Percentiles rank a stretch among this genome's conserved stretches.
Evolutionary conservation across 306 rosid species (phyloP).

Genomic region (Oxytropis ochrocephala): DNA sequence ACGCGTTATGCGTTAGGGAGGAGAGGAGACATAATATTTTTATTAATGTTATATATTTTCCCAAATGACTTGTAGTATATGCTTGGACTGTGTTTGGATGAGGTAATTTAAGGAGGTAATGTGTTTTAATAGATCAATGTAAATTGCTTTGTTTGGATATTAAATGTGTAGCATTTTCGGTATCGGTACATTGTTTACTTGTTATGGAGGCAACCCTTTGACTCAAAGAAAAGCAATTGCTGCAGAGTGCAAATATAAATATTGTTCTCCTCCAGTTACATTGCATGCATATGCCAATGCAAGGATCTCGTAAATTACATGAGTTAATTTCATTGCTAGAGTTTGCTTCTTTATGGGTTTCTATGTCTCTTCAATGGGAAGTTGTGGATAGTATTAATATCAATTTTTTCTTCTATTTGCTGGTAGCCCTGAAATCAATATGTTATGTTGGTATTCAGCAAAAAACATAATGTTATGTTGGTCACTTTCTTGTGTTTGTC

Average conservation of each 20-base stretch:
- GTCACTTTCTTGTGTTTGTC: no score
- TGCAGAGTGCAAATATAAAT: background rate
- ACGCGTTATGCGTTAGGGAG: no score
- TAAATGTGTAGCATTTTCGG: no score
- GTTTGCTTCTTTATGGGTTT: background rate
- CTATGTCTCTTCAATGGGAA: no score
- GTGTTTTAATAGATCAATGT: no score
- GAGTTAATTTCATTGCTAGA: background rate
- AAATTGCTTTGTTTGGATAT: no score
- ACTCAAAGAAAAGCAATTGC: background rate
- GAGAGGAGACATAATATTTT: background rate
- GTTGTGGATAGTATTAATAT: background rate
- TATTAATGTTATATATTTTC: background rate
- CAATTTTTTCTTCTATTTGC: background rate
- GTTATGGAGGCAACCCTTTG: background rate
- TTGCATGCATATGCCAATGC: background rate
- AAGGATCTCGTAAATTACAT: background rate
- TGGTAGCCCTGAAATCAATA: background rate
- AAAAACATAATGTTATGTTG: no score
- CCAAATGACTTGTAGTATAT: background rate
- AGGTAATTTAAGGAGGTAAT: no score
- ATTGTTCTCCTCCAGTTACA: background rate
- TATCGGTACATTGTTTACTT: no score
- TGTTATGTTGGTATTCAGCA: no score
- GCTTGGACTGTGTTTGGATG: no score